phyloP scores from a whole-genome alignment of 2,329 filamentous ascomycete genomes.

The Ophiostoma sp. region DNA sequence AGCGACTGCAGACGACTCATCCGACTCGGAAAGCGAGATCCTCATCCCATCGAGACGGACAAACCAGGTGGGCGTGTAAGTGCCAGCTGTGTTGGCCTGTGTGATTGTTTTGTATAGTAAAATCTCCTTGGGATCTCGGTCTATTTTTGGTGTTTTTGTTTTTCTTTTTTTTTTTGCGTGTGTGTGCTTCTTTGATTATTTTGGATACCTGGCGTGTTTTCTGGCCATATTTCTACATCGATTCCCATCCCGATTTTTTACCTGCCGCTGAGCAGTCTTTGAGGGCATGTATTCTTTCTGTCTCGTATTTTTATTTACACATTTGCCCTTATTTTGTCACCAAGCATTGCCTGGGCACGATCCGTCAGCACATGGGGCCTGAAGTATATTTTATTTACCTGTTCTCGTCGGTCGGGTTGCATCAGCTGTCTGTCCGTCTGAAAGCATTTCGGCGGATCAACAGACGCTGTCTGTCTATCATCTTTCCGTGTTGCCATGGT shows the following conservation, averaged over 20 bases:
- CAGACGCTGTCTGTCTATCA: background rate
- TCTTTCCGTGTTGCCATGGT: background rate
- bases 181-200: background rate
- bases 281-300: background rate
- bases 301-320: background rate
- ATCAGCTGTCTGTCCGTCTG: background rate
- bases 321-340: background rate
- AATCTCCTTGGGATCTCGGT: background rate
- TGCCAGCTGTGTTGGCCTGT: background rate
- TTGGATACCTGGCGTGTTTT: constrained; percentile 10
- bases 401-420: background rate
- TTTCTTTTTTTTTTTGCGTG: background rate
- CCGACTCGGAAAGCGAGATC: constrained; percentile 56
- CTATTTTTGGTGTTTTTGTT: background rate
- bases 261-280: background rate
- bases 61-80: constrained; percentile 17
- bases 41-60: constrained; percentile 38
- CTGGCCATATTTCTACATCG: background rate
- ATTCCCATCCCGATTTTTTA: background rate
- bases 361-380: background rate
- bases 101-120: background rate
- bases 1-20: constrained; percentile 47
- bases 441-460: background rate
- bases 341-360: background rate
- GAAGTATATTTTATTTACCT: background rate